Evolutionary conservation across 2,329 filamentous ascomycete species (phyloP).

Genomic region (Stenocarpella maydis): DNA sequence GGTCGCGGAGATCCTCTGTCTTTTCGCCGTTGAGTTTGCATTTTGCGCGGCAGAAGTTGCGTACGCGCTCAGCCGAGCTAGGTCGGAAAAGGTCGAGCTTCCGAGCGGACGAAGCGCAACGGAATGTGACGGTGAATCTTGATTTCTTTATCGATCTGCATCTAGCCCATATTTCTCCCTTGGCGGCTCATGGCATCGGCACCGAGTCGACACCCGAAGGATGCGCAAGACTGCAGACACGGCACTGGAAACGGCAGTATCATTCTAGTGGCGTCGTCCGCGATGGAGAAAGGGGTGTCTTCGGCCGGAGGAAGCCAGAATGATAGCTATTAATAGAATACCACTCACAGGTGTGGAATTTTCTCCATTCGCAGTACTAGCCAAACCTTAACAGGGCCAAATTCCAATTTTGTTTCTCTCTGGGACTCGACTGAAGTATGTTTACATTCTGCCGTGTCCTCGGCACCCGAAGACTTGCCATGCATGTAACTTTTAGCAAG

Average conservation of each 20-base stretch:
- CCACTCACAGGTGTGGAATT: neutral
- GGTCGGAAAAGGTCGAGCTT: neutral
- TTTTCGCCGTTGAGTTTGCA: neutral
- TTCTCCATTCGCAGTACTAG: neutral
- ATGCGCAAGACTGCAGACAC: neutral
- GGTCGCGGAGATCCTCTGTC: neutral
- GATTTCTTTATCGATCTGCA: constrained; percentile 10
- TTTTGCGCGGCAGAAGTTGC: neutral
- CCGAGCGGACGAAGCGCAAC: constrained; percentile 6
- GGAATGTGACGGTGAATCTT: constrained; percentile 27
- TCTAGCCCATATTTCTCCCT: constrained; percentile 1
- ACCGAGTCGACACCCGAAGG: constrained; percentile 27
- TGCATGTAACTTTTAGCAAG: neutral
- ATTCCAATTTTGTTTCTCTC: too few relatives aligned
- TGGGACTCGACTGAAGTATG: too few relatives aligned
- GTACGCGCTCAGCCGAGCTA: constrained; percentile 4
- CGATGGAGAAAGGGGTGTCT: neutral
- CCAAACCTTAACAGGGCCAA: neutral
- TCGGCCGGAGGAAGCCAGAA: neutral
- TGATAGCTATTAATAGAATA: constrained; percentile 6
- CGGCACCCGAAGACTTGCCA: neutral
- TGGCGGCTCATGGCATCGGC: neutral
- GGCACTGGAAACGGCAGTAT: constrained; percentile 8
- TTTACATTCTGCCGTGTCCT: neutral
- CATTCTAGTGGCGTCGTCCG: constrained; percentile 20